These are phyloP conservation scores for Wallacemonas sp. DNA, from an alignment of 208 protist genomes.

Conservation along the genomic window DNA sequence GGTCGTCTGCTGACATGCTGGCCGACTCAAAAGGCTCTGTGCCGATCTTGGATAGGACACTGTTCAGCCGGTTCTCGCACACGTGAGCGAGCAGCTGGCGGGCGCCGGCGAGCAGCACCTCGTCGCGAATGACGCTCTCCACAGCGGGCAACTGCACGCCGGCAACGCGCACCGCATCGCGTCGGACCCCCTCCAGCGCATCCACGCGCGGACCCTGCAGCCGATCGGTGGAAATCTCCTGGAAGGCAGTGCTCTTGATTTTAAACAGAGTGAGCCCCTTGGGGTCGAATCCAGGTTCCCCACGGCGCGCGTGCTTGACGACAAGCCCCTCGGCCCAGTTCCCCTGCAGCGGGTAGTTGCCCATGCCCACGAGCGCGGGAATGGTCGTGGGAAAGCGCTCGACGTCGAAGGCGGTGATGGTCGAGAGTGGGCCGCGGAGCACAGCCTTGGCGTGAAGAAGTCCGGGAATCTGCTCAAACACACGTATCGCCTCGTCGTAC, in stretches of 20 bases:
- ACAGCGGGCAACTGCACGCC: slow-evolving; percentile 78
- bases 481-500: slow-evolving; percentile 63
- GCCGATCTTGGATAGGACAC: slow-evolving; percentile 83
- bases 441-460: slow-evolving; percentile 80
- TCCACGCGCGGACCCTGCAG: slow-evolving; percentile 70
- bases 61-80: slow-evolving; percentile 82
- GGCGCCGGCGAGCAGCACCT: slow-evolving; percentile 37
- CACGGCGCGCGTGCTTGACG: slow-evolving; percentile 69
- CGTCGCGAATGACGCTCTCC: slow-evolving; percentile 65
- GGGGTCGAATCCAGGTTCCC: slow-evolving; percentile 57
- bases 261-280: slow-evolving; percentile 76
- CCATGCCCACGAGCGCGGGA: slow-evolving; percentile 82
- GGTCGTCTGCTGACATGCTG: slow-evolving; percentile 56
- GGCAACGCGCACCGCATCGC: slow-evolving; percentile 41
- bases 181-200: slow-evolving; percentile 63
- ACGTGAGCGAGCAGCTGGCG: slow-evolving; percentile 65
- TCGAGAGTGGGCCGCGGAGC: slow-evolving; percentile 73
- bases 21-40: slow-evolving; percentile 72
- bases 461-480: slow-evolving; percentile 72
- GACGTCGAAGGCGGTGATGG: slow-evolving; percentile 84
- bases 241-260: slow-evolving; percentile 87
- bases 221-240: slow-evolving; percentile 83
- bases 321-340: slow-evolving; percentile 89
- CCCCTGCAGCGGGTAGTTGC: slow-evolving; percentile 74
- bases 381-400: slow-evolving; percentile 82